Evolutionary conservation across 176 grass and related monocot species (phyloP).

Genomic region (Raddia distichophylla): DNA sequence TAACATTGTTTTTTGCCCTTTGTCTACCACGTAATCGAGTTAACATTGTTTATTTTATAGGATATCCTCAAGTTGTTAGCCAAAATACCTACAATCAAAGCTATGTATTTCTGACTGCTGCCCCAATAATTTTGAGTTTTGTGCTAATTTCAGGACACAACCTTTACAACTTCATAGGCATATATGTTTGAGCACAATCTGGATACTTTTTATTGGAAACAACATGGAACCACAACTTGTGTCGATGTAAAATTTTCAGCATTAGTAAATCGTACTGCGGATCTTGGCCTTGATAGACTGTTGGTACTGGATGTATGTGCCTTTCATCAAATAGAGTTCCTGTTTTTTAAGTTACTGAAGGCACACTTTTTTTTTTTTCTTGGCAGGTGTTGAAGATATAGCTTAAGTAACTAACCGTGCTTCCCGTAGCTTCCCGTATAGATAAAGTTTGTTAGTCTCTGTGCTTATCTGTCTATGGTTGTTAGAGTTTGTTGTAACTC

Average conservation of each 20-base stretch:
- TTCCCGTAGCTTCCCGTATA: no score
- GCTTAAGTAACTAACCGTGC: no score
- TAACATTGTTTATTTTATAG: no score
- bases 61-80: no score
- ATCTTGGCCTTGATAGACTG: background rate
- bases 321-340: background rate
- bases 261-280: background rate
- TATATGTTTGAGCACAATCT: background rate
- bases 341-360: background rate
- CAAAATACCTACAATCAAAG: no score
- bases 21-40: no score
- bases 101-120: background rate
- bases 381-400: no score
- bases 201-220: background rate
- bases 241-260: background rate
- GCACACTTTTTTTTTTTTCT: background rate
- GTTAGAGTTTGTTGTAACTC: no score
- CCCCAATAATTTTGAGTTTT: background rate
- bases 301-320: background rate
- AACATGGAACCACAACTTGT: background rate
- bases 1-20: no score
- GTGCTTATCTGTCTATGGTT: no score
- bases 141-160: background rate
- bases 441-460: no score
- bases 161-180: background rate